phyloP scores from a whole-genome alignment of 192 early-diverging fungal genomes.

The Diversispora eburnea region DNA sequence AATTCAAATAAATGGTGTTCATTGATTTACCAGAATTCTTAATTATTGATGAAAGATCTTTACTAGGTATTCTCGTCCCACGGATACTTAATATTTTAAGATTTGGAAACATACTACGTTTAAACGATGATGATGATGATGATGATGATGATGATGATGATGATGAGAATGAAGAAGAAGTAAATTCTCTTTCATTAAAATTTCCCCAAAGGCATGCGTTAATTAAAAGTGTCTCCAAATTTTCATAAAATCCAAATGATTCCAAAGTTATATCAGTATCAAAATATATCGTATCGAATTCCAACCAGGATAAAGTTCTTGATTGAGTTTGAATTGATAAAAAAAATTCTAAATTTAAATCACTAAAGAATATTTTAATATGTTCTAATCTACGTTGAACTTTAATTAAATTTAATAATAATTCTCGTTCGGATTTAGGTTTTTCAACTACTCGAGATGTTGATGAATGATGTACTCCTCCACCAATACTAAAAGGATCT shows the following conservation, averaged over 20 bases:
- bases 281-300: slow-evolving; percentile 10
- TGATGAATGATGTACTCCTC: neutral
- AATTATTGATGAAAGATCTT: neutral
- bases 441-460: neutral
- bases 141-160: neutral
- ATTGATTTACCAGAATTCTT: neutral
- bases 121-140: neutral
- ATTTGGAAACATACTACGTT: neutral
- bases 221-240: neutral
- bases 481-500: neutral
- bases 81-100: neutral
- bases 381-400: neutral
- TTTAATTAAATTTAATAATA: neutral
- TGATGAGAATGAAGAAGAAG: neutral
- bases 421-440: neutral
- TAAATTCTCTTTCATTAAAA: neutral
- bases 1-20: neutral
- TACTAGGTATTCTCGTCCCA: neutral
- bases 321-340: slow-evolving; percentile 2
- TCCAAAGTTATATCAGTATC: neutral
- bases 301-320: slow-evolving; percentile 4
- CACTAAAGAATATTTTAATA: slow-evolving; percentile 2
- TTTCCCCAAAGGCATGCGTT: neutral
- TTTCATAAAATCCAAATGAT: neutral
- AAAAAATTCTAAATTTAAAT: slow-evolving; percentile 2